phyloP scores from a whole-genome alignment of 495 filamentous ascomycete genomes.

The Aspergillus olivimuriae region DNA sequence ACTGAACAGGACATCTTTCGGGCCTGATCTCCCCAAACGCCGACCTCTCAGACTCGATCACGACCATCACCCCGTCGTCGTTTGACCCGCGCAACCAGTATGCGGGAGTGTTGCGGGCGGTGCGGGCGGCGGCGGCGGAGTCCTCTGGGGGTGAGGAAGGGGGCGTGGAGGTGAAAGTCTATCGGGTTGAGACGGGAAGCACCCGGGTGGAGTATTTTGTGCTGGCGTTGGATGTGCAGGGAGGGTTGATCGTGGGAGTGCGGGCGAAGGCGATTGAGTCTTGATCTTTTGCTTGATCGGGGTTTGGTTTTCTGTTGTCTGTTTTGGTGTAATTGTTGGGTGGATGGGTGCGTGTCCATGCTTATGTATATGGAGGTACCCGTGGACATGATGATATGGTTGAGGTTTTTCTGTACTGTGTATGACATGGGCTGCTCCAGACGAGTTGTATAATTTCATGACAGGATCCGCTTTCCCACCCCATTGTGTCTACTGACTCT shows the following conservation, averaged over 20 bases:
- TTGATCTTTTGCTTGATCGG: constrained; percentile 20
- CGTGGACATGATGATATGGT: not conserved
- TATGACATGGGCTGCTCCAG: too few relatives aligned
- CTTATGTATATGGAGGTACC: too few relatives aligned
- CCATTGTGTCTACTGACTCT: too few relatives aligned
- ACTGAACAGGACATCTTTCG: constrained; percentile 34
- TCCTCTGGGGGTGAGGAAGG: constrained; percentile 23
- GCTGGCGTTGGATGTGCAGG: constrained; percentile 50
- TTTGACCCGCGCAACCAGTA: constrained; percentile 41
- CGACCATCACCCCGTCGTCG: constrained; percentile 26
- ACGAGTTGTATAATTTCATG: too few relatives aligned
- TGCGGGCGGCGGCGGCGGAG: constrained; percentile 28
- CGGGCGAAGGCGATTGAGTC: constrained; percentile 73
- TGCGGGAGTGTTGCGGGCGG: constrained; percentile 21
- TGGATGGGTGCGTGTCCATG: too few relatives aligned
- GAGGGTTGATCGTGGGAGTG: constrained; percentile 59
- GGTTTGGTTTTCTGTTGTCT: not conserved
- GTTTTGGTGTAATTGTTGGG: too few relatives aligned
- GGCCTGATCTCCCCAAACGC: constrained; percentile 28
- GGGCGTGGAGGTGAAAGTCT: constrained; percentile 67
- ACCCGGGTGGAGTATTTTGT: constrained; percentile 73
- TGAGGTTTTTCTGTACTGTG: too few relatives aligned
- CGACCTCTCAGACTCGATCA: constrained; percentile 28
- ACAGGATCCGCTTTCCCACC: too few relatives aligned
- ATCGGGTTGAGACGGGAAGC: constrained; percentile 52